phyloP scores from a whole-genome alignment of 1,284 basidiomycete genomes.

The Crucibulum cyathiforme region DNA sequence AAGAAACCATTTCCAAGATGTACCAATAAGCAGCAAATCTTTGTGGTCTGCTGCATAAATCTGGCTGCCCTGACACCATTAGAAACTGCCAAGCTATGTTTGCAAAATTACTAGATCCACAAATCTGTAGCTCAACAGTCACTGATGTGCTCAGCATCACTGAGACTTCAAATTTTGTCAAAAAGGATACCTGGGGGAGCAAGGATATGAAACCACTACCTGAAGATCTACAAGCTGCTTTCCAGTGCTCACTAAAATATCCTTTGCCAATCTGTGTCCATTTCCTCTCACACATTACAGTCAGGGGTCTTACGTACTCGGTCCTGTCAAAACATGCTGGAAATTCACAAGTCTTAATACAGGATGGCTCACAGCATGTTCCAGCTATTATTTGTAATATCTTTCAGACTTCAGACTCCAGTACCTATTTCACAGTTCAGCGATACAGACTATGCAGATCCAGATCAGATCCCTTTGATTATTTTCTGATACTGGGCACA shows the following conservation, averaged over 20 bases:
- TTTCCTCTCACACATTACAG: background rate
- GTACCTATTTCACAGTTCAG: too few relatives aligned
- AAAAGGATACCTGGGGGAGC: background rate
- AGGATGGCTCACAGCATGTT: too few relatives aligned
- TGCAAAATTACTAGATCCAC: background rate
- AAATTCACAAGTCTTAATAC: background rate
- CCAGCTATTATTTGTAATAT: too few relatives aligned
- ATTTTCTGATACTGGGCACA: too few relatives aligned
- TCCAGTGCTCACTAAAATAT: background rate
- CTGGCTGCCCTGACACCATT: background rate
- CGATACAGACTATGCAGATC: too few relatives aligned
- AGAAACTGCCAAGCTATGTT: background rate
- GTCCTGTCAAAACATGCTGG: background rate
- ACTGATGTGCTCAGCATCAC: background rate
- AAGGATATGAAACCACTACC: background rate
- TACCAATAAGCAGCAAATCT: constrained; percentile 5
- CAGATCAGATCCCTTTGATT: too few relatives aligned
- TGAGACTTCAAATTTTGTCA: background rate
- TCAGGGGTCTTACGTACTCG: background rate
- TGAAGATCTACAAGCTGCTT: background rate
- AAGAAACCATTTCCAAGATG: constrained; percentile 5
- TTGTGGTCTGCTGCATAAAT: background rate
- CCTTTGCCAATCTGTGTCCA: background rate
- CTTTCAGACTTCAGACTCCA: too few relatives aligned
- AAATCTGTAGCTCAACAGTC: background rate